phyloP scores from a whole-genome alignment of 192 early-diverging fungal genomes.

The Umbelopsis vinacea region DNA sequence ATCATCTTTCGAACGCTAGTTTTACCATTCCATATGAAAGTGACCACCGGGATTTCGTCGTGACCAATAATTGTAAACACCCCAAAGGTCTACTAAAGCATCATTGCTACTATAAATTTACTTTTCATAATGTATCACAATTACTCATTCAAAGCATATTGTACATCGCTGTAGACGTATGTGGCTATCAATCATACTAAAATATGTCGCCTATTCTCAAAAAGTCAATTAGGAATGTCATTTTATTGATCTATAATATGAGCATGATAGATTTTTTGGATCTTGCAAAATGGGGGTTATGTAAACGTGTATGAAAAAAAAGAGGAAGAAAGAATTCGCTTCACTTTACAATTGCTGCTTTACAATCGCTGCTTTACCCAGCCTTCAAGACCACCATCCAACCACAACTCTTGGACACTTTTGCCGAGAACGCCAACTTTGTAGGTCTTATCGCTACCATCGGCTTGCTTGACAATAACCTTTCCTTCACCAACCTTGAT shows the following conservation, averaged over 20 bases:
- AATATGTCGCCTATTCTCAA: background rate
- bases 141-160: too few relatives aligned
- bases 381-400: constrained; percentile 91
- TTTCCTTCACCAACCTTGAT: constrained; percentile 76
- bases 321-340: background rate
- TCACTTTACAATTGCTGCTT: constrained; percentile 60
- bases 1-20: background rate
- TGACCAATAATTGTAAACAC: too few relatives aligned
- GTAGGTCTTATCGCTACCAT: constrained; percentile 47
- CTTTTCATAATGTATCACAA: too few relatives aligned
- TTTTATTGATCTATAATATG: background rate
- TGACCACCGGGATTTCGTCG: background rate
- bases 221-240: background rate
- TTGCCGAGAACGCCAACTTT: constrained; percentile 71
- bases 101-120: too few relatives aligned
- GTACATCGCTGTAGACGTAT: background rate
- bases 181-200: background rate
- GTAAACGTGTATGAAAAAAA: background rate
- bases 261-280: background rate
- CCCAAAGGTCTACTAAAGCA: too few relatives aligned
- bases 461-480: constrained; percentile 46
- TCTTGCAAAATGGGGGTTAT: background rate
- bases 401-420: constrained; percentile 97
- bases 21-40: background rate
- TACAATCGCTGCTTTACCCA: constrained; percentile 89